These are phyloP conservation scores for Pigoraptor vietnamica DNA, from an alignment of 78 protist species.

Conservation along the genomic window DNA sequence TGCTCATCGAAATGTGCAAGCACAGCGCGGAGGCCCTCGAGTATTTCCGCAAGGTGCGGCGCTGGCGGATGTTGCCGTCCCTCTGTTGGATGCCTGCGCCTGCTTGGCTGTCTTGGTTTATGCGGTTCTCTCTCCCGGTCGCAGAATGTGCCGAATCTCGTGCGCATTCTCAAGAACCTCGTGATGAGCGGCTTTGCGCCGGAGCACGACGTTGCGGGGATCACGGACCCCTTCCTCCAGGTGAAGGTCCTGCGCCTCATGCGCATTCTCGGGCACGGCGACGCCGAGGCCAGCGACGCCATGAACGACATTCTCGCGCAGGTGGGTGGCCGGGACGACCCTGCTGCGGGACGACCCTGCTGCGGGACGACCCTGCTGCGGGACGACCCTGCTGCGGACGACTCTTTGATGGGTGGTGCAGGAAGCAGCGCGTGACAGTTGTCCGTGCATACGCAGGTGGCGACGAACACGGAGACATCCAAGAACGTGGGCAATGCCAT, in stretches of 20 bases:
- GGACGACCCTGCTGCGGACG: no score
- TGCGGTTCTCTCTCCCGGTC: neutral
- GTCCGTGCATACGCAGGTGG: conserved; percentile 36
- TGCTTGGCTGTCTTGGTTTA: neutral
- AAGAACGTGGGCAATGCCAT: conserved; percentile 93
- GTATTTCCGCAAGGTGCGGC: conserved; percentile 12
- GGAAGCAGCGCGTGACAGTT: neutral
- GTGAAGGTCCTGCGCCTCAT: conserved; percentile 79
- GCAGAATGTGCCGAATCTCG: neutral
- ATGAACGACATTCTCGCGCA: conserved; percentile 96
- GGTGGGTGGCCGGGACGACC: no score
- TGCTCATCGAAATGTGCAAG: conserved; percentile 74
- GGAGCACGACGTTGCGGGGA: conserved; percentile 94
- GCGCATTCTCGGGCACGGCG: conserved; percentile 71
- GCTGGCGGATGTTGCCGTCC: neutral
- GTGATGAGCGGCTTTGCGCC: conserved; percentile 71
- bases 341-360: no score
- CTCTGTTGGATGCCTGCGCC: neutral
- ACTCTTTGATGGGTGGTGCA: no score
- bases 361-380: no score
- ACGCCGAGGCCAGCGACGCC: conserved; percentile 61
- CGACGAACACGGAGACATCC: conserved; percentile 89
- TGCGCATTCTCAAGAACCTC: conserved; percentile 70
- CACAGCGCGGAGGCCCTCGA: conserved; percentile 14
- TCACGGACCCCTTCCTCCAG: conserved; percentile 97